Conservation (phyloP, 192 early-diverging fungal species). For the Entomortierella lignicola region DNA sequence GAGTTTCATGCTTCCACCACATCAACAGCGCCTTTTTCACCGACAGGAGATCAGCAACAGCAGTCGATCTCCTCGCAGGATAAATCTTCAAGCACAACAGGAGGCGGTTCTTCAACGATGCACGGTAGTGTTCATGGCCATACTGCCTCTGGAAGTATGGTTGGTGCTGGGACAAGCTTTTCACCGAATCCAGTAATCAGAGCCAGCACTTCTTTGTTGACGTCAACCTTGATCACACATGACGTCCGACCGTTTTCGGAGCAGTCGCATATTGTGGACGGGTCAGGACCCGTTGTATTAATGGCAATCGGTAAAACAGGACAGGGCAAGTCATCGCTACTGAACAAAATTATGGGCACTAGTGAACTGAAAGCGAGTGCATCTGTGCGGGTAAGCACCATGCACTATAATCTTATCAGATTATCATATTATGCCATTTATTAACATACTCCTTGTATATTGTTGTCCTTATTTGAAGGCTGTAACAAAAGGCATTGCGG, state of each 20-base stretch:
- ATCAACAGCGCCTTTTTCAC: background rate
- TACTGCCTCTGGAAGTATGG: background rate
- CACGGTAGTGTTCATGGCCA: background rate
- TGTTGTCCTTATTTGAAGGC: conserved; percentile 17
- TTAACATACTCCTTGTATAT: background rate
- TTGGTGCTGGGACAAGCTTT: conserved; percentile 17
- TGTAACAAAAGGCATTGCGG: conserved; percentile 47
- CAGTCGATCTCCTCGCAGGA: background rate
- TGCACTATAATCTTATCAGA: too few relatives aligned
- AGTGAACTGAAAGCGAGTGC: conserved; percentile 51
- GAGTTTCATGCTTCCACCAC: background rate
- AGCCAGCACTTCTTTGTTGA: conserved; percentile 16
- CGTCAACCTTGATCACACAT: conserved; percentile 36
- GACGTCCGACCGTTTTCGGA: conserved; percentile 26
- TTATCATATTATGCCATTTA: too few relatives aligned
- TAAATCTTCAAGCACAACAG: background rate
- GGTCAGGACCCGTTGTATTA: conserved; percentile 41
- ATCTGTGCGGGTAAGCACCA: conserved; percentile 45
- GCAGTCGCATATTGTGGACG: conserved; percentile 42
- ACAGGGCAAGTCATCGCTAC: conserved; percentile 48
- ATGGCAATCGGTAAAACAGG: conserved; percentile 53
- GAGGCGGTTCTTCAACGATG: background rate
- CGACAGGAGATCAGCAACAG: background rate
- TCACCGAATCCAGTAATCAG: conserved; percentile 26
- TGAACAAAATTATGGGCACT: conserved; percentile 53